Evolutionary conservation across 2,329 filamentous ascomycete genomes (phyloP), one percentile per base, ranked within the genome.

Genomic region (Paraconiothyrium brasiliense): DNA sequence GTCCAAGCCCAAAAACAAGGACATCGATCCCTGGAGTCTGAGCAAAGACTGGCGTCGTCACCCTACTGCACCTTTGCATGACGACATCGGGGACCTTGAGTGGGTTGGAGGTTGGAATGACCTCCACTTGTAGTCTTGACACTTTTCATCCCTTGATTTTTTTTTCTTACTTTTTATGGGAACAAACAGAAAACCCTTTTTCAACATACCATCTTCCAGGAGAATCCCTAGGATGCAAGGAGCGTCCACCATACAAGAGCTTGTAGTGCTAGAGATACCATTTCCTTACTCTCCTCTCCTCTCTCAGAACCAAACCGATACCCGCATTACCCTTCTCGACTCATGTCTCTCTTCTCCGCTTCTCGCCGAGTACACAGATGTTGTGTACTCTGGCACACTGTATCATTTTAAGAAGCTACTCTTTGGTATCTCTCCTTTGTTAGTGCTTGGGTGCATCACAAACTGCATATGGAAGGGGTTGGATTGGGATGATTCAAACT

Each of bases 91-190:
- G 76, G 91, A 94, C 76, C 82, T 94, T 84, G 93, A 97, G 88
- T 97, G 94, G 90, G 92, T 97, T 89, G 93, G 93, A 84, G 92
- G 92, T 82, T 96, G 92, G 89, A 89, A 92, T 79, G 89, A 89
- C 77, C 84, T 87, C 78, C 86, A 88, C 79, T 84, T 87, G 79
- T 88, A 86, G 84, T 82, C 75, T 77, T 77, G 76, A 77, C 75
- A 73, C 72, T 72, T 72, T 70, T 71, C 69, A 77, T 77, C 75
- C 70, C 70, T 75, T 72, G 65, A 63, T 69, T 60, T 56, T 67
- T 64, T 61, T 62, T 54, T 69, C 67, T 59, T 61, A 63, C 67
- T 59, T 50, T 50, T 50, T 67, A 46, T 57, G 62, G 63, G 67
- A 68, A 67, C 69, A 35, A 59, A 34, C 50, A 67, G 71, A 70